Evolutionary conservation across 768 basidiomycete species (phyloP).

Genomic region (Psilocybe cyanescens): DNA sequence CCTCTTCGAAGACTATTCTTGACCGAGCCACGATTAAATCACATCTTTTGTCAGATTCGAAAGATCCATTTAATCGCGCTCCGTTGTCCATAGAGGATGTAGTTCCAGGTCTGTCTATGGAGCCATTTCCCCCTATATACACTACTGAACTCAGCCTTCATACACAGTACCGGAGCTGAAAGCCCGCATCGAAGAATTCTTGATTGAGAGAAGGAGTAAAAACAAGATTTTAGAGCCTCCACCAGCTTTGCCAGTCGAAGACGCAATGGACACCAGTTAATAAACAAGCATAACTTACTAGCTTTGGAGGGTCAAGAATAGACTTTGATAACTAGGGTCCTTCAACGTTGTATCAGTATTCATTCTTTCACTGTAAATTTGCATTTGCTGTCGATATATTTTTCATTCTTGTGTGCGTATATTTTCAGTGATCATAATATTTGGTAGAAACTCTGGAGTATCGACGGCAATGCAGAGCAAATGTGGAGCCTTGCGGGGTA

Average conservation of each 20-base stretch:
- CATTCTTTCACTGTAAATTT: conserved; percentile 7
- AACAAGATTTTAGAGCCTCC: conserved; percentile 24
- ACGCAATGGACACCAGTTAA: conserved; percentile 15
- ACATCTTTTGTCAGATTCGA: conserved; percentile 87
- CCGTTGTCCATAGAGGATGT: conserved; percentile 84
- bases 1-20: conserved; percentile 76
- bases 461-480: too few relatives aligned
- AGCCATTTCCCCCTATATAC: background rate
- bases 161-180: conserved; percentile 69
- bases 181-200: conserved; percentile 71
- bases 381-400: conserved; percentile 11
- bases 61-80: conserved; percentile 94
- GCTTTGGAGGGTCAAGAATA: background rate
- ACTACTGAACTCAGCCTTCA: conserved; percentile 6
- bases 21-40: conserved; percentile 95
- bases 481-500: too few relatives aligned
- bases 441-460: background rate
- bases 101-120: conserved; percentile 58
- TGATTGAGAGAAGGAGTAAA: conserved; percentile 57
- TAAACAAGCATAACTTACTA: conserved; percentile 1
- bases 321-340: background rate
- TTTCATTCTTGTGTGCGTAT: background rate
- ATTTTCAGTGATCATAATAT: background rate
- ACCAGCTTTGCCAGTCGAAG: conserved; percentile 3
- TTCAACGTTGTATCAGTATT: conserved; percentile 16